Conservation (phyloP, 164 flowering plant genomes). For the Vitis riparia region DNA sequence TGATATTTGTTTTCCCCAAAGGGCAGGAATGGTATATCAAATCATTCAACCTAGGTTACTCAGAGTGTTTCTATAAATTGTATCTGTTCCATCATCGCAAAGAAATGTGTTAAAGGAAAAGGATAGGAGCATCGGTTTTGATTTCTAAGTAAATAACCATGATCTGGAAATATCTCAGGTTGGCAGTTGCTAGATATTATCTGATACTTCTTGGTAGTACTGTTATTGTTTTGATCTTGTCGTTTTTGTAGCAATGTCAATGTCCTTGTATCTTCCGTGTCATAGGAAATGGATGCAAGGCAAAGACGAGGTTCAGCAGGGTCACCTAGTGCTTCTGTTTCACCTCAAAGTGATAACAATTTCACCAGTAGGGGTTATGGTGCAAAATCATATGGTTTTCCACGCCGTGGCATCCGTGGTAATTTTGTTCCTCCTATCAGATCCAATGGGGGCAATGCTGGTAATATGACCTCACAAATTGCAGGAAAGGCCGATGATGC, state of each 20-base stretch:
- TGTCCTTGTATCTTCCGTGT: conserved; percentile 2
- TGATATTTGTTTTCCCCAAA: too few species aligned
- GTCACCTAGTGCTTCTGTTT: conserved; percentile 66
- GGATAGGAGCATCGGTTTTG: neutral
- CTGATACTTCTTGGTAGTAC: neutral
- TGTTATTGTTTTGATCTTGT: neutral
- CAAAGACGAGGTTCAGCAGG: conserved; percentile 64
- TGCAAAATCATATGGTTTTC: conserved; percentile 52
- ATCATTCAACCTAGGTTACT: neutral
- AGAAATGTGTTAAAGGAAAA: neutral
- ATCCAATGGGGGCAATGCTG: conserved; percentile 64
- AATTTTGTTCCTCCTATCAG: conserved; percentile 91
- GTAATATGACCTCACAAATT: conserved; percentile 60
- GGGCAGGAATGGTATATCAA: too few species aligned
- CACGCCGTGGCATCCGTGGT: conserved; percentile 89
- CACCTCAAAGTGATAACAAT: conserved; percentile 64
- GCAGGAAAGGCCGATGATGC: conserved; percentile 76
- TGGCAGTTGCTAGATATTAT: neutral
- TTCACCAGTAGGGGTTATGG: conserved; percentile 49
- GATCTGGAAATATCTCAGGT: neutral
- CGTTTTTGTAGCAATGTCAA: neutral
- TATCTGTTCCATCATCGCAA: neutral
- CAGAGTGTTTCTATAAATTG: neutral
- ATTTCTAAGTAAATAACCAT: neutral
- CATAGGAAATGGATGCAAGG: conserved; percentile 85